phyloP scores from a whole-genome alignment of 805 yeast species.

The Candida yuanshanica region DNA sequence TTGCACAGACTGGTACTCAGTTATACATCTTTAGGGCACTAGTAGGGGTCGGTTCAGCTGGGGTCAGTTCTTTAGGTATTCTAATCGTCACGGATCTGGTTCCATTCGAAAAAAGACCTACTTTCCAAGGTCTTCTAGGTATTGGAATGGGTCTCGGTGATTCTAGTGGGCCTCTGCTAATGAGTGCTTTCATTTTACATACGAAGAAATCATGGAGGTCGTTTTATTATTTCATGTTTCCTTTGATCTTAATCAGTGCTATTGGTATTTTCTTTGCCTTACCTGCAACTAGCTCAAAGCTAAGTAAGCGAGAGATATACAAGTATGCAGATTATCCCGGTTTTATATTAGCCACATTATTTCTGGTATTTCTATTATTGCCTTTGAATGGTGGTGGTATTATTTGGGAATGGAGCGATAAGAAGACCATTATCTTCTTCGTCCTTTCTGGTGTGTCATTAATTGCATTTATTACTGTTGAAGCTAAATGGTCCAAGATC shows the following conservation, averaged over 20 bases:
- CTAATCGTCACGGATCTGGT: conserved; percentile 49
- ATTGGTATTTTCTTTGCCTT: conserved; percentile 39
- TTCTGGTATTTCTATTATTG: conserved; percentile 42
- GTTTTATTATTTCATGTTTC: conserved; percentile 37
- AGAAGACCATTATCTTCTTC: conserved; percentile 35
- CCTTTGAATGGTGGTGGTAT: conserved; percentile 61
- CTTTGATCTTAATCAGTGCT: conserved; percentile 39
- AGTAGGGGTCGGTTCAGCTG: conserved; percentile 57
- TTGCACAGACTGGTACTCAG: conserved; percentile 43
- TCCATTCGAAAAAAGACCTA: conserved; percentile 44
- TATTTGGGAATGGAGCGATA: conserved; percentile 48
- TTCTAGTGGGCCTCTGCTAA: conserved; percentile 50
- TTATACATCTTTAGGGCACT: conserved; percentile 49
- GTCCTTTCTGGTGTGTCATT: conserved; percentile 38
- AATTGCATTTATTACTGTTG: conserved; percentile 41
- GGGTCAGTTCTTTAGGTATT: conserved; percentile 43
- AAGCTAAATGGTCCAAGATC: conserved; percentile 35
- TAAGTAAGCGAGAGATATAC: conserved; percentile 36
- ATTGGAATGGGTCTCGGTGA: conserved; percentile 45
- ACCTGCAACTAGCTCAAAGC: conserved; percentile 29
- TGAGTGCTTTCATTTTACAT: conserved; percentile 41
- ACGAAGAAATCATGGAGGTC: conserved; percentile 40
- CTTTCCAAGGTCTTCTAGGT: conserved; percentile 51
- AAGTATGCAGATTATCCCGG: conserved; percentile 53
- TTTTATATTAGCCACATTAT: conserved; percentile 40